Evolutionary conservation across 2,329 filamentous ascomycete genomes (phyloP).

Genomic region (Mycogone perniciosa): DNA sequence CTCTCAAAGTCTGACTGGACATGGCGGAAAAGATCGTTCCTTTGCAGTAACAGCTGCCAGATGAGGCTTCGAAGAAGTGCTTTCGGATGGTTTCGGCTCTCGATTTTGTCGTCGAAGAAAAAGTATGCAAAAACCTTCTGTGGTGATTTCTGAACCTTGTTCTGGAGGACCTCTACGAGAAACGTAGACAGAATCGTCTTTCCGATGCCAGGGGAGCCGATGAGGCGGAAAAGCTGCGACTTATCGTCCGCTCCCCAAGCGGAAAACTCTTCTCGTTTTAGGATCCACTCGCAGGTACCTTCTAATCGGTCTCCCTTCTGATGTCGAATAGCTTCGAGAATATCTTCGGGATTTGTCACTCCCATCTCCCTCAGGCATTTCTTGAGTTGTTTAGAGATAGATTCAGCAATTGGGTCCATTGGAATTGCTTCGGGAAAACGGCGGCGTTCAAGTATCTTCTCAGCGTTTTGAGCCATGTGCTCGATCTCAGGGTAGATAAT

Average conservation of each 20-base stretch:
- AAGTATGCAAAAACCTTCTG: conserved; percentile 8
- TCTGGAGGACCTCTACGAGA: conserved; percentile 8
- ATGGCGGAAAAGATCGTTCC: conserved; percentile 9
- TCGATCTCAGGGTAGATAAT: conserved; percentile 9
- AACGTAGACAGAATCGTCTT: conserved; percentile 13
- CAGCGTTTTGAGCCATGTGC: conserved; percentile 2
- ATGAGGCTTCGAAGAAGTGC: conserved; percentile 13
- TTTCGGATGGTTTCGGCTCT: conserved; percentile 3
- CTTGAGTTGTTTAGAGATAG: not conserved
- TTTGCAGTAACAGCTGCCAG: conserved; percentile 13
- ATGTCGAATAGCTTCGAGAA: conserved; percentile 1
- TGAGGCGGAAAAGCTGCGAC: conserved; percentile 9
- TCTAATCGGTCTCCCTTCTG: conserved; percentile 11
- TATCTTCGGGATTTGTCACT: conserved; percentile 7
- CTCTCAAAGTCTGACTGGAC: not conserved
- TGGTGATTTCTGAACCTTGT: conserved; percentile 4
- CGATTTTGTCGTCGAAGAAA: conserved; percentile 12
- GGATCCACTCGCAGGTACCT: conserved; percentile 12
- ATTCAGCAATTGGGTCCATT: not conserved
- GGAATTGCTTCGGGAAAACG: not conserved
- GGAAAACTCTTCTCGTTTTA: conserved; percentile 10
- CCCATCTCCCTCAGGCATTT: conserved; percentile 6
- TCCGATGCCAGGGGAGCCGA: conserved; percentile 13
- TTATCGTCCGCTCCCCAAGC: not conserved
- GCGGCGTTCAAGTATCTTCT: not conserved